Evolutionary conservation across 2,329 filamentous ascomycete species (phyloP).

Genomic region (Penicillium sp.): DNA sequence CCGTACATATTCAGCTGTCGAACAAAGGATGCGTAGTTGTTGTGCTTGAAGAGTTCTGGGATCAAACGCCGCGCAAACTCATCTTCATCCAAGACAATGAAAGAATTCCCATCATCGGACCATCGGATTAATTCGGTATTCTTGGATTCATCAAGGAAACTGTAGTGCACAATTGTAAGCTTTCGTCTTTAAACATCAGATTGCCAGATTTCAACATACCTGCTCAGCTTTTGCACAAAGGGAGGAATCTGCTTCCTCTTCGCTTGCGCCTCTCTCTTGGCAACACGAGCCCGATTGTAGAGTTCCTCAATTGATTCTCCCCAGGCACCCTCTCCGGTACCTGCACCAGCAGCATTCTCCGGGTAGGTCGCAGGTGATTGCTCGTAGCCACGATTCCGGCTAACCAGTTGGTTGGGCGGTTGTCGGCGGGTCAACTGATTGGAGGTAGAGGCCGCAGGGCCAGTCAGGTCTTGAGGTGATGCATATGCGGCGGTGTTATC

Average conservation of each 20-base stretch:
- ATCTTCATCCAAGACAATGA: slow-evolving; percentile 95
- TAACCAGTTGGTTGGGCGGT: slow-evolving; percentile 44
- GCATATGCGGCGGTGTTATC: slow-evolving; percentile 35
- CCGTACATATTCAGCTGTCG: slow-evolving; percentile 70
- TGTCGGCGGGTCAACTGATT: slow-evolving; percentile 50
- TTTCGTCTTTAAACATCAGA: neutral
- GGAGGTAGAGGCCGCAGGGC: slow-evolving; percentile 46
- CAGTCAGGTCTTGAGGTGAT: slow-evolving; percentile 56
- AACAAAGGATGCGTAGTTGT: slow-evolving; percentile 78
- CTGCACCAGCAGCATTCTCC: slow-evolving; percentile 30
- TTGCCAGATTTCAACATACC: slow-evolving; percentile 59
- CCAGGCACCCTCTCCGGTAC: slow-evolving; percentile 46
- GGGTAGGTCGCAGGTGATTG: slow-evolving; percentile 36
- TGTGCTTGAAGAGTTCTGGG: slow-evolving; percentile 77
- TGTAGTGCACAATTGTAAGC: slow-evolving; percentile 45
- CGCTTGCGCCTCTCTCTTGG: slow-evolving; percentile 83
- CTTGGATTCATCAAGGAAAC: slow-evolving; percentile 89
- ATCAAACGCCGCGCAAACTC: slow-evolving; percentile 76
- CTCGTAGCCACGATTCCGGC: slow-evolving; percentile 44
- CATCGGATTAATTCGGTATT: slow-evolving; percentile 95
- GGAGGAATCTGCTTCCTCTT: slow-evolving; percentile 96
- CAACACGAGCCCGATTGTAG: slow-evolving; percentile 76
- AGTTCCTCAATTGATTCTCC: slow-evolving; percentile 73
- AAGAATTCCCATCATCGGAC: slow-evolving; percentile 95
- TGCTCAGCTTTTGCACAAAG: slow-evolving; percentile 97